Conservation (phyloP, 116 monocot species). For the Phalaenopsis hybrid region DNA sequence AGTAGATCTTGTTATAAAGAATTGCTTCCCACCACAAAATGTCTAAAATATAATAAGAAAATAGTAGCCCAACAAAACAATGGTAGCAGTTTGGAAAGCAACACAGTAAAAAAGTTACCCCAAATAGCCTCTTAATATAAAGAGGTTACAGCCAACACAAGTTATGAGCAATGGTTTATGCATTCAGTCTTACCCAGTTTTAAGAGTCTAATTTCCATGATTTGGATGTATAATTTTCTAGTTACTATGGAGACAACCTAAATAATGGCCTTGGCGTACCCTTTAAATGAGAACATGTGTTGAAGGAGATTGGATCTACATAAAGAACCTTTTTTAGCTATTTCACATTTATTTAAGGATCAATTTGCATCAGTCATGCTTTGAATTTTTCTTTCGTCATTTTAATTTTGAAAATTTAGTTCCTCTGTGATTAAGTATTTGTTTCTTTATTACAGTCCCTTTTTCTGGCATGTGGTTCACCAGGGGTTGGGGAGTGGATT, state of each 20-base stretch:
- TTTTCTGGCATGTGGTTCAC: constrained; percentile 83
- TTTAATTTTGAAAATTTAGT: not conserved
- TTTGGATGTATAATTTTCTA: not conserved
- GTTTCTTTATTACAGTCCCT: constrained; percentile 46
- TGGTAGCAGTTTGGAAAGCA: no score
- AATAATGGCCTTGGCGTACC: not conserved
- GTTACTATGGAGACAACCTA: not conserved
- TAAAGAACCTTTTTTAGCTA: not conserved
- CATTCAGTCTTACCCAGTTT: not conserved
- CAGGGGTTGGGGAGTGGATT: constrained; percentile 84
- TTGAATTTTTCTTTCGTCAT: not conserved
- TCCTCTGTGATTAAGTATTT: constrained; percentile 5
- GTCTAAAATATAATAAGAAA: no score
- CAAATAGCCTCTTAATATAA: not conserved
- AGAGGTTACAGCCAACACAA: not conserved
- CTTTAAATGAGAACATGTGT: not conserved
- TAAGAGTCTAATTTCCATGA: not conserved
- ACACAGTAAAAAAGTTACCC: no score
- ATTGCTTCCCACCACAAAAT: no score
- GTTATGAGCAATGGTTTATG: not conserved
- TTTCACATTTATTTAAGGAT: not conserved
- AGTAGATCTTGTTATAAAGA: no score
- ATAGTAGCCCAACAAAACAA: no score
- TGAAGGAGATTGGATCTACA: not conserved
- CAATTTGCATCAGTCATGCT: not conserved